Percentiles rank a stretch among this genome's conserved stretches.
Conservation (phyloP, 805 yeast species). For the Yarrowia sp. region DNA sequence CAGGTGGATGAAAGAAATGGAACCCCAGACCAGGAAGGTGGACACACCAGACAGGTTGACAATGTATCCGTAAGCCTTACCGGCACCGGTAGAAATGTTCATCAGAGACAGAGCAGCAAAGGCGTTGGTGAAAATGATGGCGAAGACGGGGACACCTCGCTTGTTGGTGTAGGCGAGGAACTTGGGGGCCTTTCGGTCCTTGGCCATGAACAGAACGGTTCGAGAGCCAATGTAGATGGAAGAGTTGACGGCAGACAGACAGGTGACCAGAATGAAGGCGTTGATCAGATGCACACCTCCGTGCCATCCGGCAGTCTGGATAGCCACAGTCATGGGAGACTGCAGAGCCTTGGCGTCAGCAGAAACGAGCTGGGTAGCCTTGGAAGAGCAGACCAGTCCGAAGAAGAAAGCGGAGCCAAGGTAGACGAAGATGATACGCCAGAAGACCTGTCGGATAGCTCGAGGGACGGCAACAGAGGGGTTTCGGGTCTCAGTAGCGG, state of each 20-base stretch:
- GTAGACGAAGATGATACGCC: constrained; percentile 55
- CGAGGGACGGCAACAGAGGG: constrained; percentile 60
- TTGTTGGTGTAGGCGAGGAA: constrained; percentile 51
- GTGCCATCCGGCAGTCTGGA: constrained; percentile 52
- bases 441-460: constrained; percentile 58
- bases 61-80: constrained; percentile 58
- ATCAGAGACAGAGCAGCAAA: constrained; percentile 58
- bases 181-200: constrained; percentile 59
- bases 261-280: constrained; percentile 60
- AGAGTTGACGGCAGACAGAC: constrained; percentile 67
- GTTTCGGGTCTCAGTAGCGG: constrained; percentile 62
- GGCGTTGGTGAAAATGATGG: constrained; percentile 53
- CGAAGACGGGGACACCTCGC: constrained; percentile 63
- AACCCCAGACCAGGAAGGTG: constrained; percentile 66
- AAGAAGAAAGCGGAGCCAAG: constrained; percentile 57
- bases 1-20: constrained; percentile 54
- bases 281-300: constrained; percentile 55
- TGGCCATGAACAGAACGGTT: constrained; percentile 62
- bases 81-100: constrained; percentile 58
- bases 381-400: constrained; percentile 60
- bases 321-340: constrained; percentile 52
- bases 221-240: constrained; percentile 69
- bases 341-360: constrained; percentile 48
- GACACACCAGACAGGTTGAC: constrained; percentile 65
- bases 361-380: constrained; percentile 46